Evolutionary conservation across 2,329 filamentous ascomycete species (phyloP).

Genomic region (Pyrenophora graminea): DNA sequence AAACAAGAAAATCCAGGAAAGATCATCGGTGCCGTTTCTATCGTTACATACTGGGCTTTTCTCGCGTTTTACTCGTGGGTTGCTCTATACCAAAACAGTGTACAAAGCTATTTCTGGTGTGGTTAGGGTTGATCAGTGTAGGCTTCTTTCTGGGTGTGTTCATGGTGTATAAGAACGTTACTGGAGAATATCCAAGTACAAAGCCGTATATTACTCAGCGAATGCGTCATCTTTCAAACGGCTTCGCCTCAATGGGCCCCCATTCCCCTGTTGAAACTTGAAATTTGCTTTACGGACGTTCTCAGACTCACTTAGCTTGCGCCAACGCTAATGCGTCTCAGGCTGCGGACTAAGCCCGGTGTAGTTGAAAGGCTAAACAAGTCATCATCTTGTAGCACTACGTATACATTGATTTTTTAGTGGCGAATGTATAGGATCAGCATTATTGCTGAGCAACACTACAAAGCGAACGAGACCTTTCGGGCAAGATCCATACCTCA

Average conservation of each 20-base stretch:
- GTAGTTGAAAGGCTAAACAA: conserved; percentile 22
- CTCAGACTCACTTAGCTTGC: conserved; percentile 51
- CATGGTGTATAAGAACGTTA: conserved; percentile 67
- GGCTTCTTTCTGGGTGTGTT: conserved; percentile 65
- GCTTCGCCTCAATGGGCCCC: conserved; percentile 21
- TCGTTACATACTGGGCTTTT: conserved; percentile 55
- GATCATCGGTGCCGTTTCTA: too few relatives aligned
- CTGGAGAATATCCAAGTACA: conserved; percentile 47
- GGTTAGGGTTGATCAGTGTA: conserved; percentile 57
- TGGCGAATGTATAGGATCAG: conserved; percentile 37
- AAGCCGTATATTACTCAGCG: conserved; percentile 19
- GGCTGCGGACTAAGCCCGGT: conserved; percentile 40
- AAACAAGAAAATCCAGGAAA: too few relatives aligned
- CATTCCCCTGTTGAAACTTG: conserved; percentile 45
- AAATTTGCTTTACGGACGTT: conserved; percentile 49
- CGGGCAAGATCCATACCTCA: conserved; percentile 64
- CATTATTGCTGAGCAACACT: conserved; percentile 58
- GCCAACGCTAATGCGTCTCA: conserved; percentile 50
- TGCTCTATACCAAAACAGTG: conserved; percentile 63
- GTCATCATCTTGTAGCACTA: conserved; percentile 48
- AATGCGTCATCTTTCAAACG: neutral
- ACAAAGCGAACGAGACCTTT: conserved; percentile 62
- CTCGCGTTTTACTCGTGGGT: conserved; percentile 63
- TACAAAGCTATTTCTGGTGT: conserved; percentile 64
- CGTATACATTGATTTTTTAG: conserved; percentile 41